A percentile compares a stretch with the other conserved stretches of the same genome.
Conservation (phyloP, 192 early-diverging fungal genomes). For the Linnemannia elongata region DNA sequence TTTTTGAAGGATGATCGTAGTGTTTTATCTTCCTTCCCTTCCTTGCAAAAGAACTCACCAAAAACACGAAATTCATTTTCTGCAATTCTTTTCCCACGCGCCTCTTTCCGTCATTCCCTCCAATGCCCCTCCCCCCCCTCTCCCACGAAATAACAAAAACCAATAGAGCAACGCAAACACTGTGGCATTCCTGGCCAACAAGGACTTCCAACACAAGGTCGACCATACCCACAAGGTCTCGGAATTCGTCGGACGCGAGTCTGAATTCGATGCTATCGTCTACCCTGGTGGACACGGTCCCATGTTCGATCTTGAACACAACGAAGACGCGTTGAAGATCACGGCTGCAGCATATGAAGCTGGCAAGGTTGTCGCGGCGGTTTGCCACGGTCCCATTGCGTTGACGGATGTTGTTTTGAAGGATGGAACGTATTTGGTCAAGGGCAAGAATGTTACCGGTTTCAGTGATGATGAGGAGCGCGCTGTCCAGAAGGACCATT, state of each 20-base stretch:
- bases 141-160: not conserved
- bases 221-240: slow-evolving; percentile 61
- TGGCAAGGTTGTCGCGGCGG: slow-evolving; percentile 62
- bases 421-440: slow-evolving; percentile 70
- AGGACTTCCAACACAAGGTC: slow-evolving; percentile 37
- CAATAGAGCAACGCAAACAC: slow-evolving; percentile 1
- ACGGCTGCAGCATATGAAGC: slow-evolving; percentile 62
- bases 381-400: slow-evolving; percentile 80
- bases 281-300: slow-evolving; percentile 73
- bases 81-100: not conserved
- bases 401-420: slow-evolving; percentile 71
- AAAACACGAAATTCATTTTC: not conserved
- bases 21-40: not conserved
- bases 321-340: slow-evolving; percentile 58
- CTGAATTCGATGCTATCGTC: slow-evolving; percentile 62
- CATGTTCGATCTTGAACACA: slow-evolving; percentile 66
- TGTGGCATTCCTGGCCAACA: slow-evolving; percentile 56
- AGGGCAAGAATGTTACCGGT: slow-evolving; percentile 77
- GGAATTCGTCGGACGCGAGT: slow-evolving; percentile 51
- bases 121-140: not conserved
- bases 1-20: not conserved
- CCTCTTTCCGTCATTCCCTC: not conserved
- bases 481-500: slow-evolving; percentile 53
- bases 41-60: too few relatives aligned
- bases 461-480: slow-evolving; percentile 81